Base-by-base conservation (phyloP, 306 rosid genomes). In the Quercus ilex region DNA sequence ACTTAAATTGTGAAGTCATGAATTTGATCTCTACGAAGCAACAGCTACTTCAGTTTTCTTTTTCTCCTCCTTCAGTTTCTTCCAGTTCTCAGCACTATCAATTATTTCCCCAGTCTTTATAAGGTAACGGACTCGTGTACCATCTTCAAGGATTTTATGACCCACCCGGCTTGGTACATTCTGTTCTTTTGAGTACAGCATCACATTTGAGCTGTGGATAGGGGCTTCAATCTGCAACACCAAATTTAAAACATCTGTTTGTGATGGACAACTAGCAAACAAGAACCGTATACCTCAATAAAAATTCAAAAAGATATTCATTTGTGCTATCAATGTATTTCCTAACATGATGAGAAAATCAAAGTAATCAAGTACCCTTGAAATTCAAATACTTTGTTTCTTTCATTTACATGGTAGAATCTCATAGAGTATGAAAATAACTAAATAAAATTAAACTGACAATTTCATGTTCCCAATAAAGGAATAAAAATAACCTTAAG, bases 121-220 rank as follows among this genome's bases (percentile, higher is more conserved):
- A 68, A 95, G 97, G 82, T 93, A 95, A 0, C 99, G 92, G 75
- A 93, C 99, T 41, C 86, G 93, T 56, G 58, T 86, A 38, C 98
- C 99, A 78, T 90, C 74, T 35, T 95, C 99, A 80, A 95, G 91
- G 55, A 82, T 77, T 81, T 93, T 91, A 78, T 93, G 99, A 56
- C 99, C 99, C 65, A 93, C 98, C 10, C 99, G 92, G 78, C 99
- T 95, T 7, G 96, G 92, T 60, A 93, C 93, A 26, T 95, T 84
- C 84, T 95, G 85, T 62, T 95, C 98, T 77, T 93, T 91, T 0
- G 98, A 95, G 88, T 93, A 95, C 26, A 91, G 93, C 99, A 95
- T 95, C 87, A 95, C 94, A 79, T 95, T 95, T 51, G 99, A 95
- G 86, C 99, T 95, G 87, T 95, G 99, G 77, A 95, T 83, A 5